Base-by-base conservation (phyloP, 2,329 filamentous ascomycete species). In the Pseudogymnoascus sp. region DNA sequence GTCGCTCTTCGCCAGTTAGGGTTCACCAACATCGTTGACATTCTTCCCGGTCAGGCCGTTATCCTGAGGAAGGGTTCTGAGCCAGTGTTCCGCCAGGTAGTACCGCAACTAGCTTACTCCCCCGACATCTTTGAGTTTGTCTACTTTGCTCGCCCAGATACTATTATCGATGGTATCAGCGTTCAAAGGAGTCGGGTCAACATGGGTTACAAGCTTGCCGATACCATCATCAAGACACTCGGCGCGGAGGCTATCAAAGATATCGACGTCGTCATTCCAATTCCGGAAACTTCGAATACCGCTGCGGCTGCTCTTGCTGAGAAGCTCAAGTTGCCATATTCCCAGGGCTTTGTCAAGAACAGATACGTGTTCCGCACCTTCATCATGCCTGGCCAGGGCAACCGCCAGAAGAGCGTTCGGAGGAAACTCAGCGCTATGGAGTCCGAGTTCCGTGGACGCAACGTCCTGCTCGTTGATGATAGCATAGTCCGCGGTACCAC, bases 101-200 rank as follows among this genome's bases (percentile, higher is more conserved):
- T 86, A 42, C 77, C 83, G 65, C 81, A 82, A 68, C 81, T 83
- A 69, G 80, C 82, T 14, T 96, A 96, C 72, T 86, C 89, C 1
- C 91, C 91, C 0, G 92, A 96, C 73, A 89, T 91, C 66, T 95
- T 96, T 71, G 90, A 96, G 76, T 91, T 87, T 67, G 88, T 96
- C 64, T 96, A 96, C 77, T 92, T 96, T 70, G 88, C 90, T 12
- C 82, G 92, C 1, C 90, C 90, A 0, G 92, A 96, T 74, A 87
- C 85, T 0, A 81, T 87, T 69, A 93, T 96, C 64, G 92, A 96
- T 71, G 91, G 91, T 16, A 96, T 96, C 68, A 91, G 89, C 63
- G 89, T 97, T 26, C 86, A 96, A 72, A 85, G 86, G 68, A 91
- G 88, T 69, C 85, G 93, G 62, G 87, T 93, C 72, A 89, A 90